Conservation (phyloP, 805 yeast species). For the Nakazawaea molendinolei region DNA sequence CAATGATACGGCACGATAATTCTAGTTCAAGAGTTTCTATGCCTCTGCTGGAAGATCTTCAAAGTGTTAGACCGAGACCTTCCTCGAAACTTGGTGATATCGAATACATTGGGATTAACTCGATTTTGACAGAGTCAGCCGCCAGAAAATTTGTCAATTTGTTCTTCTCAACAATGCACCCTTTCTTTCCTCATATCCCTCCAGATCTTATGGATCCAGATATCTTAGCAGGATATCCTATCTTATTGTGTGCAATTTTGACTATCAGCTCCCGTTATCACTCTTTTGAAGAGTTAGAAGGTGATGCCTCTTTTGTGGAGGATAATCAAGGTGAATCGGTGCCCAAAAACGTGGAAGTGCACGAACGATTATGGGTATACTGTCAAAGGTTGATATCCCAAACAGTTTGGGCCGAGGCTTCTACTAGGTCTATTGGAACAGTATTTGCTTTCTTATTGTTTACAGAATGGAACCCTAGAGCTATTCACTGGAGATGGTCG, state of each 20-base stretch:
- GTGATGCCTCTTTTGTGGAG: conserved; percentile 16
- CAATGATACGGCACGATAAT: conserved; percentile 1
- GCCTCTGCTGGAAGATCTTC: conserved; percentile 37
- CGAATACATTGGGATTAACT: conserved; percentile 55
- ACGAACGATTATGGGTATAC: conserved; percentile 76
- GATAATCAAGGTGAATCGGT: background rate
- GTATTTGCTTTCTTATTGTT: conserved; percentile 76
- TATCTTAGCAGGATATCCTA: conserved; percentile 70
- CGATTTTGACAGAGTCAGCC: conserved; percentile 55
- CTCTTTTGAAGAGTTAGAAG: conserved; percentile 37
- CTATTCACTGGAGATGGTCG: conserved; percentile 82
- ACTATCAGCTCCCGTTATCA: conserved; percentile 80
- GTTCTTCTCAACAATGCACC: conserved; percentile 77
- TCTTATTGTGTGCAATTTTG: conserved; percentile 71
- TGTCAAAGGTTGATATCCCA: conserved; percentile 77
- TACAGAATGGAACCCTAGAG: conserved; percentile 95
- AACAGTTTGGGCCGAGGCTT: conserved; percentile 92
- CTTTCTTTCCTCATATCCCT: conserved; percentile 86
- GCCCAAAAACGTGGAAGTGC: conserved; percentile 47
- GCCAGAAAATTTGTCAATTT: conserved; percentile 50
- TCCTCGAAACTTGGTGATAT: conserved; percentile 45
- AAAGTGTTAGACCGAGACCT: conserved; percentile 39
- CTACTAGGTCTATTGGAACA: conserved; percentile 81
- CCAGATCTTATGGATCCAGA: conserved; percentile 59
- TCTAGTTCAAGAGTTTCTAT: conserved; percentile 26